Conservation (phyloP, 2,329 filamentous ascomycete genomes). For the Aspergillus pseudoterreus region DNA sequence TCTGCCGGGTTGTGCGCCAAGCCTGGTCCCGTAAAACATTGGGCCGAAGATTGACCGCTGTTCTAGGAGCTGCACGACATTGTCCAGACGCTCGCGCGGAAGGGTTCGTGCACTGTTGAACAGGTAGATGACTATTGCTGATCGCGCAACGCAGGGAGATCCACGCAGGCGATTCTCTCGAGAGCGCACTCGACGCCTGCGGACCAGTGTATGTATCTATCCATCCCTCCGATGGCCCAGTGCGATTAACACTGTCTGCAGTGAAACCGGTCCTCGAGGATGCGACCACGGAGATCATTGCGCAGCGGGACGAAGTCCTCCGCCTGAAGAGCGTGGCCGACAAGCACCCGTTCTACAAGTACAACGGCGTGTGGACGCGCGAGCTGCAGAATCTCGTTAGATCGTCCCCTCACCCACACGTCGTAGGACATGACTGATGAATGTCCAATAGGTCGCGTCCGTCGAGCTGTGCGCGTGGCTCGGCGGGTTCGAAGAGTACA, state of each 20-base stretch:
- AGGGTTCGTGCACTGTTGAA: slow-evolving; percentile 44
- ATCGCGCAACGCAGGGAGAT: slow-evolving; percentile 53
- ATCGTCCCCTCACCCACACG: background rate
- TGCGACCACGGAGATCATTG: slow-evolving; percentile 65
- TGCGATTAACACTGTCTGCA: slow-evolving; percentile 29
- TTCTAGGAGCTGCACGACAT: slow-evolving; percentile 71
- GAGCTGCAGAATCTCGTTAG: slow-evolving; percentile 75
- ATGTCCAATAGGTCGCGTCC: slow-evolving; percentile 47
- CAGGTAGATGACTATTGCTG: background rate
- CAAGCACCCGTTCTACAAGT: slow-evolving; percentile 95
- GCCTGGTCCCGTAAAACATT: background rate
- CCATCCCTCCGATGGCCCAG: background rate
- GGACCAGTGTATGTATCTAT: slow-evolving; percentile 50
- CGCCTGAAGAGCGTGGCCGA: slow-evolving; percentile 72
- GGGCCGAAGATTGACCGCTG: slow-evolving; percentile 1
- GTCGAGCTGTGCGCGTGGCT: slow-evolving; percentile 70
- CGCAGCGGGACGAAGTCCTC: slow-evolving; percentile 67
- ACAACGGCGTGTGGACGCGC: slow-evolving; percentile 82
- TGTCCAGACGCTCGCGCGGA: slow-evolving; percentile 75
- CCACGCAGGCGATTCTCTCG: slow-evolving; percentile 77
- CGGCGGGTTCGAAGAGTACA: slow-evolving; percentile 63
- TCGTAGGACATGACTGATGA: background rate
- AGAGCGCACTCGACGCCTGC: slow-evolving; percentile 84
- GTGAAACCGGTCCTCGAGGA: slow-evolving; percentile 67
- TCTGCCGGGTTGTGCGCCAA: slow-evolving; percentile 12